Conservation (phyloP, 768 basidiomycete species). For the Termitomyces sp. region DNA sequence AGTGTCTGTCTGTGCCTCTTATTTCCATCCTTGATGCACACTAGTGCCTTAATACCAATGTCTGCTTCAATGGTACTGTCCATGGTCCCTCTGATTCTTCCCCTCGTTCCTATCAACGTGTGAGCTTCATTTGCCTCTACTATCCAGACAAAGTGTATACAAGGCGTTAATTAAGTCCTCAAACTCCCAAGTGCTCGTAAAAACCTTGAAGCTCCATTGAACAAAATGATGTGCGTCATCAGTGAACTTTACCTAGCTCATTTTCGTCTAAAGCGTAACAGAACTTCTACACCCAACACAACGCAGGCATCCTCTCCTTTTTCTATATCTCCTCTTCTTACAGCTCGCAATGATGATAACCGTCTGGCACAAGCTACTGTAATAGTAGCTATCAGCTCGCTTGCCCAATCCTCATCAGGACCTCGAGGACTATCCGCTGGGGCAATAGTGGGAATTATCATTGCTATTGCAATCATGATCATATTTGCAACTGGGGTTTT, state of each 20-base stretch:
- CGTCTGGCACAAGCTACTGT: background rate
- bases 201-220: background rate
- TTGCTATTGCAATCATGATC: conserved; percentile 3
- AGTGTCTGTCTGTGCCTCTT: background rate
- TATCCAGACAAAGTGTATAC: background rate
- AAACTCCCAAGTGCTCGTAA: conserved; percentile 1
- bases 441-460: conserved; percentile 8
- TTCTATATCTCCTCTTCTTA: background rate
- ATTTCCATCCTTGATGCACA: conserved; percentile 1
- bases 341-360: background rate
- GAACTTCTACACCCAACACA: conserved; percentile 4
- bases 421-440: conserved; percentile 1
- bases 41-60: background rate
- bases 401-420: background rate
- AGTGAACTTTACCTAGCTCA: background rate
- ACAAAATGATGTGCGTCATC: background rate
- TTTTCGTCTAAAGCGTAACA: background rate
- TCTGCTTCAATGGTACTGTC: background rate
- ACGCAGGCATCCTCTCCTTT: conserved; percentile 6
- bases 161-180: background rate
- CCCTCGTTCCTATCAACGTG: conserved; percentile 1
- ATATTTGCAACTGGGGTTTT: conserved; percentile 1
- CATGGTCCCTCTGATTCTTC: conserved; percentile 5
- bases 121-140: background rate
- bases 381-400: background rate